Conservation (phyloP, 1,139 yeast species). For the Yamadazyma oceani region DNA sequence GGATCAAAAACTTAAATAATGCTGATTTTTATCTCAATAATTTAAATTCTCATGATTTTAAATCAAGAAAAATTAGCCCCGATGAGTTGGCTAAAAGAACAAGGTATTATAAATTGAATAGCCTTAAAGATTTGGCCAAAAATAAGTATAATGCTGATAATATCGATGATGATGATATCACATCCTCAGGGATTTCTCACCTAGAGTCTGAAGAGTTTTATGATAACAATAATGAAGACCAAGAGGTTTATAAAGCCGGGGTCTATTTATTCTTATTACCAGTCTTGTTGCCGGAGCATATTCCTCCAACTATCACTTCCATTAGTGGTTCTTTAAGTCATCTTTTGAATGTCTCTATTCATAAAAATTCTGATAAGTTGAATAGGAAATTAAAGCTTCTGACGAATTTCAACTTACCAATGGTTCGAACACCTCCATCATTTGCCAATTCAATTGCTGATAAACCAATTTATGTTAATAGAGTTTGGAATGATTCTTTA, state of each 20-base stretch:
- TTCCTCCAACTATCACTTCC: slow-evolving; percentile 69
- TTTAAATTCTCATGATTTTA: slow-evolving; percentile 36
- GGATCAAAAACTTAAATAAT: slow-evolving; percentile 45
- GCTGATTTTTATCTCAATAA: slow-evolving; percentile 49
- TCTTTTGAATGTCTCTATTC: slow-evolving; percentile 30
- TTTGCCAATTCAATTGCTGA: slow-evolving; percentile 70
- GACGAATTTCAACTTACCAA: slow-evolving; percentile 43
- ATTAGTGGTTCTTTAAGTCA: slow-evolving; percentile 52
- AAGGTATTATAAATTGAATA: slow-evolving; percentile 31
- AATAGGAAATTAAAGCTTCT: slow-evolving; percentile 32
- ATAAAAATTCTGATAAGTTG: slow-evolving; percentile 37
- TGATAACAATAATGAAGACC: slow-evolving; percentile 5
- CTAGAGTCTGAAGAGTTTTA: slow-evolving; percentile 5
- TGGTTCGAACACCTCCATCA: slow-evolving; percentile 81
- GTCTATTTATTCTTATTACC: slow-evolving; percentile 79
- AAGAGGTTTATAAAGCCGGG: slow-evolving; percentile 56
- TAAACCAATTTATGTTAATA: slow-evolving; percentile 79
- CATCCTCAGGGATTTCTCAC: slow-evolving; percentile 4
- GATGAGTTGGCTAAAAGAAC: slow-evolving; percentile 40
- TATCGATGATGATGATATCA: slow-evolving; percentile 3
- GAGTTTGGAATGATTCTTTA: slow-evolving; percentile 79
- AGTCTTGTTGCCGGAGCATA: slow-evolving; percentile 62
- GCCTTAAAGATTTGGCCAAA: slow-evolving; percentile 20
- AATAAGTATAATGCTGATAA: slow-evolving; percentile 7
- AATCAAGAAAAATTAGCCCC: slow-evolving; percentile 28